These are phyloP conservation scores for Metschnikowia baotianmanensis DNA, from an alignment of 805 yeast genomes.

Conservation along the genomic window DNA sequence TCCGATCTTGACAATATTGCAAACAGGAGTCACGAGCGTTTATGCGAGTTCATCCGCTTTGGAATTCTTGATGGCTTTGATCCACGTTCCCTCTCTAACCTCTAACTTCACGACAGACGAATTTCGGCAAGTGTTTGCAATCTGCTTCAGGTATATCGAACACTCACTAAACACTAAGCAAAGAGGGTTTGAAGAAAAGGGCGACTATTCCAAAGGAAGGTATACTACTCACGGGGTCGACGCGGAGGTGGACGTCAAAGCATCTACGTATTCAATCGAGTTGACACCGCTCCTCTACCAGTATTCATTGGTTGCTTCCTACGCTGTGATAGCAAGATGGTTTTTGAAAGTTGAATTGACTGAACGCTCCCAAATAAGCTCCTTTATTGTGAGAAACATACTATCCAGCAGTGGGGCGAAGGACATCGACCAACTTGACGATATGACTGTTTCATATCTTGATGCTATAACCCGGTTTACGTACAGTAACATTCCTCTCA, in stretches of 20 bases:
- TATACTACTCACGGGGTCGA: slow-evolving; percentile 40
- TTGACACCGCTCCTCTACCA: slow-evolving; percentile 53
- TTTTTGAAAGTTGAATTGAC: slow-evolving; percentile 58
- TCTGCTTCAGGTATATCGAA: slow-evolving; percentile 76
- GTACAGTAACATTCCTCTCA: slow-evolving; percentile 58
- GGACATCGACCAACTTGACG: slow-evolving; percentile 35
- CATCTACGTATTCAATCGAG: slow-evolving; percentile 49
- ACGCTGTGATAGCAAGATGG: slow-evolving; percentile 68
- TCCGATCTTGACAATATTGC: slow-evolving; percentile 69
- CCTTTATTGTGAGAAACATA: slow-evolving; percentile 61
- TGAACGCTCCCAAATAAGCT: slow-evolving; percentile 58
- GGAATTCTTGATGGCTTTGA: slow-evolving; percentile 67
- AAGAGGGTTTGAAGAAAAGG: slow-evolving; percentile 18
- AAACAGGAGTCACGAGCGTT: slow-evolving; percentile 68
- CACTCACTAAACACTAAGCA: slow-evolving; percentile 54
- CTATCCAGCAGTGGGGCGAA: slow-evolving; percentile 29
- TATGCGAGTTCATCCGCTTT: slow-evolving; percentile 70
- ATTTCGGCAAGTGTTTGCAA: slow-evolving; percentile 75
- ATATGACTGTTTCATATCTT: slow-evolving; percentile 57
- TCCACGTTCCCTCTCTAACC: slow-evolving; percentile 63
- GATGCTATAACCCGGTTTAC: slow-evolving; percentile 71
- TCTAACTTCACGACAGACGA: slow-evolving; percentile 76
- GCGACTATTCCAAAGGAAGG: neutral
- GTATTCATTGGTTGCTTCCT: slow-evolving; percentile 62
- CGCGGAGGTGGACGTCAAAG: slow-evolving; percentile 49